phyloP scores from a whole-genome alignment of 1,284 basidiomycete genomes.

The Mrakiaceae sp. region DNA sequence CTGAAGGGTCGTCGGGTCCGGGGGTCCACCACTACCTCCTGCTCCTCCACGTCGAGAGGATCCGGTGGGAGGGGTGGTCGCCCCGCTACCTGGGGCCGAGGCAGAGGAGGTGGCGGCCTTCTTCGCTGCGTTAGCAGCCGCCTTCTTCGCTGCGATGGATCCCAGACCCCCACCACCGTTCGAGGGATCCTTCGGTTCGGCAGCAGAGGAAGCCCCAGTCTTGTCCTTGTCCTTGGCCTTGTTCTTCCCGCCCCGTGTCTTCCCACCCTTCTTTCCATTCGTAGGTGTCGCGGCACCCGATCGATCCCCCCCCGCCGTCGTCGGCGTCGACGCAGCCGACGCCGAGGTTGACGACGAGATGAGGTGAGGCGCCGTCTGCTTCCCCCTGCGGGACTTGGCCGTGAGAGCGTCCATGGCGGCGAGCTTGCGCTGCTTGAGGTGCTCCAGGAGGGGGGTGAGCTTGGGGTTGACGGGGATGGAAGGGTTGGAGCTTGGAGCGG shows the following conservation, averaged over 20 bases:
- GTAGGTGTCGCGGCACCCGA: background rate
- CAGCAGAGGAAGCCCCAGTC: background rate
- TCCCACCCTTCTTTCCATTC: too few species aligned
- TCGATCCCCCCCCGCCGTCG: background rate
- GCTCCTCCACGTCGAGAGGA: too few species aligned
- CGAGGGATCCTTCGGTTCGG: background rate
- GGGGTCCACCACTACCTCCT: background rate
- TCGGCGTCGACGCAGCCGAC: background rate
- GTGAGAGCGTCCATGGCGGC: constrained; percentile 1
- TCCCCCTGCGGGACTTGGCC: background rate
- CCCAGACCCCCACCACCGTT: too few species aligned
- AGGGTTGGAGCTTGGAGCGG: background rate
- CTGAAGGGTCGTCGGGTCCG: too few species aligned
- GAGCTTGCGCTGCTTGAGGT: constrained; percentile 13
- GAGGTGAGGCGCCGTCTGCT: background rate
- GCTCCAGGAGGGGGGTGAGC: constrained; percentile 16
- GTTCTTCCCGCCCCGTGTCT: background rate
- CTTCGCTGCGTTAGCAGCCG: background rate
- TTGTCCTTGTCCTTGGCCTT: constrained; percentile 9
- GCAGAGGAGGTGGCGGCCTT: background rate
- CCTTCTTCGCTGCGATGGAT: background rate
- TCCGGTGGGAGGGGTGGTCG: background rate
- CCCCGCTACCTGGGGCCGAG: background rate
- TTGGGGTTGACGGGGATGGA: constrained; percentile 7
- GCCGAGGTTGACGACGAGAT: background rate